phyloP scores from a whole-genome alignment of 495 filamentous ascomycete species.

The Penicillium bialowiezense region DNA sequence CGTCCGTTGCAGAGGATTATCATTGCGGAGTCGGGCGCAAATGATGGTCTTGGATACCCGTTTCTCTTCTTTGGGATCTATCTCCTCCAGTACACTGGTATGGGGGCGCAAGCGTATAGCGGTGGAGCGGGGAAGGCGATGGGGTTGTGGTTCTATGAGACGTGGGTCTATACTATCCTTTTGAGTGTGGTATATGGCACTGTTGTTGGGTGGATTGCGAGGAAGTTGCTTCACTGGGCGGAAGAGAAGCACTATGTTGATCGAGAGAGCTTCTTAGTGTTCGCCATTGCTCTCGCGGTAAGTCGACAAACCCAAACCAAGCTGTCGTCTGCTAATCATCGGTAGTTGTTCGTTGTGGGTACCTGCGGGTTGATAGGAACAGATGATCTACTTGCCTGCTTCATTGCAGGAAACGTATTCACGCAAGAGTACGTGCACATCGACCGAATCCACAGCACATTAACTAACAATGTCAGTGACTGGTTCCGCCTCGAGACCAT shows the following conservation, averaged over 20 bases:
- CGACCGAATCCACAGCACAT: not conserved
- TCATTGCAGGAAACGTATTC: slow-evolving; percentile 88
- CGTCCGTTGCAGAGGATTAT: slow-evolving; percentile 81
- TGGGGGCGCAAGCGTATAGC: slow-evolving; percentile 51
- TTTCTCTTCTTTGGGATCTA: slow-evolving; percentile 86
- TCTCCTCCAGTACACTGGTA: slow-evolving; percentile 69
- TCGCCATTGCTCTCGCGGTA: slow-evolving; percentile 78
- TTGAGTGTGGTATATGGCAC: slow-evolving; percentile 77
- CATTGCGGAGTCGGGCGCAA: slow-evolving; percentile 85
- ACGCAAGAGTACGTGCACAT: slow-evolving; percentile 65
- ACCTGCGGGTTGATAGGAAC: slow-evolving; percentile 88
- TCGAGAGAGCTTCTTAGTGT: slow-evolving; percentile 86
- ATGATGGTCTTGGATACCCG: slow-evolving; percentile 91
- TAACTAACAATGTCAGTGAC: slow-evolving; percentile 49
- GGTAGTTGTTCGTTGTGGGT: slow-evolving; percentile 72
- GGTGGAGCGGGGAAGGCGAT: slow-evolving; percentile 68
- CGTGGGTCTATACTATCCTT: slow-evolving; percentile 79
- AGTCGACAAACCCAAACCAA: slow-evolving; percentile 27
- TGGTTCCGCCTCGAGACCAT: slow-evolving; percentile 89
- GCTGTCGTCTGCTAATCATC: slow-evolving; percentile 9
- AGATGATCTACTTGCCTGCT: slow-evolving; percentile 90
- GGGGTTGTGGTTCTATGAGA: slow-evolving; percentile 82
- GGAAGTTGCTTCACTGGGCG: slow-evolving; percentile 79
- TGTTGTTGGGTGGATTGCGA: slow-evolving; percentile 74
- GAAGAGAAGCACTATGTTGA: slow-evolving; percentile 82